A percentile compares a stretch with the other conserved stretches of the same genome.
These are phyloP conservation scores for Trichoderma reesei DNA, from an alignment of 495 filamentous ascomycete genomes.

Conservation along the genomic window DNA sequence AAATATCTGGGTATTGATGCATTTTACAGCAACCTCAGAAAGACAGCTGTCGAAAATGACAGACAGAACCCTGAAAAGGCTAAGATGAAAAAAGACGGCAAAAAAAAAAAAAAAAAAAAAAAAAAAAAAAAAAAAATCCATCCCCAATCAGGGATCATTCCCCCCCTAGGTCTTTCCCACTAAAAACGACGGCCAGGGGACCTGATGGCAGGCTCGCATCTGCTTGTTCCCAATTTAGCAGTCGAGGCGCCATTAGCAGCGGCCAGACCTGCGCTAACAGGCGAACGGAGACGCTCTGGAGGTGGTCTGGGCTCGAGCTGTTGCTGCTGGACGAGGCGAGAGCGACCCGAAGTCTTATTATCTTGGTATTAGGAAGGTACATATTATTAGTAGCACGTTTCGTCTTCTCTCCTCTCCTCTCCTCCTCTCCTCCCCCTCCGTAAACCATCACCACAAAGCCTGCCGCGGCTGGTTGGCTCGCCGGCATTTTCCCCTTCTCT, in stretches of 20 bases:
- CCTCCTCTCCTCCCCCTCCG: neutral
- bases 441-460: slow-evolving; percentile 4
- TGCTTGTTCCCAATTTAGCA: slow-evolving; percentile 4
- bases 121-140: too few species aligned
- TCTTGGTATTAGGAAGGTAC: too few species aligned
- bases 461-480: slow-evolving; percentile 2
- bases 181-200: slow-evolving; percentile 5
- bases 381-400: slow-evolving; percentile 4
- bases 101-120: too few species aligned
- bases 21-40: too few species aligned
- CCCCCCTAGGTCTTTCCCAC: neutral
- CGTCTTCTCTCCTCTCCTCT: neutral
- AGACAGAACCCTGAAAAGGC: too few species aligned
- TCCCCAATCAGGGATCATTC: too few species aligned
- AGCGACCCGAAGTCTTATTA: too few species aligned
- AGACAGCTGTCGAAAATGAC: too few species aligned
- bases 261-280: slow-evolving; percentile 5
- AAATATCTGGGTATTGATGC: too few species aligned
- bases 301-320: slow-evolving; percentile 8
- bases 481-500: too few species aligned
- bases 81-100: too few species aligned
- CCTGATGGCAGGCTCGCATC: slow-evolving; percentile 1
- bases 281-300: neutral
- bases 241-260: slow-evolving; percentile 6
- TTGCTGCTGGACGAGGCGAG: neutral